Evolutionary conservation across 1,284 basidiomycete species (phyloP).

Genomic region (Earliella scabrosa): DNA sequence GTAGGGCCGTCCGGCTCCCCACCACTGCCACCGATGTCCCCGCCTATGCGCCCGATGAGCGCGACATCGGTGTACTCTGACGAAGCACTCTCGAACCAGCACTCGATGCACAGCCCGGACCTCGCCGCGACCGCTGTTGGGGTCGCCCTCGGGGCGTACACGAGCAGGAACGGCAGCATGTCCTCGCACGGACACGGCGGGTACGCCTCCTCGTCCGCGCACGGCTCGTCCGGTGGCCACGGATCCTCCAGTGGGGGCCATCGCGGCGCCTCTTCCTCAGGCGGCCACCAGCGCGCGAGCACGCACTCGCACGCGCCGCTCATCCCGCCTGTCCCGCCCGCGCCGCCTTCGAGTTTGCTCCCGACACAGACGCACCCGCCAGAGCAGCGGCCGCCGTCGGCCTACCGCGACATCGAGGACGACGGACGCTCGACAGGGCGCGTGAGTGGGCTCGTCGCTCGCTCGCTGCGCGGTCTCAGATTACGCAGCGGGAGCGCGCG

Average conservation of each 20-base stretch:
- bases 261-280: slow-evolving; percentile 14
- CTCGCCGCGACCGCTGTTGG: slow-evolving; percentile 6
- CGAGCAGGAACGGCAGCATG: slow-evolving; percentile 12
- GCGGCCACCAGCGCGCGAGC: slow-evolving; percentile 14
- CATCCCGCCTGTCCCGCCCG: slow-evolving; percentile 13
- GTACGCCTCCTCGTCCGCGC: slow-evolving; percentile 10
- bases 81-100: slow-evolving; percentile 3
- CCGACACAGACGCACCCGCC: slow-evolving; percentile 24
- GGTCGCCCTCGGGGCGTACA: slow-evolving; percentile 13
- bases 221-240: slow-evolving; percentile 19
- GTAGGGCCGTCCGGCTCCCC: neutral
- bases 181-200: slow-evolving; percentile 24
- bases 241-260: slow-evolving; percentile 22
- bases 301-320: slow-evolving; percentile 16
- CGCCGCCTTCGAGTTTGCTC: slow-evolving; percentile 27
- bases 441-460: slow-evolving; percentile 26
- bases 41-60: slow-evolving; percentile 18
- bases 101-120: slow-evolving; percentile 2
- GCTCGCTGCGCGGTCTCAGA: slow-evolving; percentile 26
- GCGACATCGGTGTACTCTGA: slow-evolving; percentile 18
- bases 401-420: slow-evolving; percentile 19
- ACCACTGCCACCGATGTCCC: neutral
- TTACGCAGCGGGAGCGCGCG: slow-evolving; percentile 20
- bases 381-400: slow-evolving; percentile 24
- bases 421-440: slow-evolving; percentile 11